Conservation (phyloP, 495 filamentous ascomycete species). For the Penicillium atrosanguineum region DNA sequence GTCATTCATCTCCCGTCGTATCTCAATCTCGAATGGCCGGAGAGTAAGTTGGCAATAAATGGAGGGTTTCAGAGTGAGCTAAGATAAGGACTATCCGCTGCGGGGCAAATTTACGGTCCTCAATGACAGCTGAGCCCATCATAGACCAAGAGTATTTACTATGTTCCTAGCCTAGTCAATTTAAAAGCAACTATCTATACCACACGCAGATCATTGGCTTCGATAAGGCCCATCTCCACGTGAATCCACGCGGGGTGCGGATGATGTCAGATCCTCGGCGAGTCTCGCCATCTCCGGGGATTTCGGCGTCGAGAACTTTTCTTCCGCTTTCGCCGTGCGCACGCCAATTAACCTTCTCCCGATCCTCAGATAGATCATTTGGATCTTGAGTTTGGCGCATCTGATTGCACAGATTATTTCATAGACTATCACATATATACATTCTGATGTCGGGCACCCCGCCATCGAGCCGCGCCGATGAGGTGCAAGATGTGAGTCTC, state of each 20-base stretch:
- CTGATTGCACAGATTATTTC: neutral
- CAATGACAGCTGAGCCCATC: neutral
- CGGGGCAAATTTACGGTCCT: neutral
- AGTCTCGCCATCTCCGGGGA: conserved; percentile 32
- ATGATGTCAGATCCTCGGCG: conserved; percentile 35
- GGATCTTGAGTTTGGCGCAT: neutral
- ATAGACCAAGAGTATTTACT: neutral
- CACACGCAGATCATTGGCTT: neutral
- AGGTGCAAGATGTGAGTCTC: conserved; percentile 44
- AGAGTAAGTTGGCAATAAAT: neutral
- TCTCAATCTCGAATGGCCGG: too few species aligned
- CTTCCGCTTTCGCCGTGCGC: neutral
- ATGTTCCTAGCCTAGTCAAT: neutral
- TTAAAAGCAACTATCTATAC: too few species aligned
- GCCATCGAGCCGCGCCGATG: conserved; percentile 36
- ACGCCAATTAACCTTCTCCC: conserved; percentile 1
- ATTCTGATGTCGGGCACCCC: conserved; percentile 26
- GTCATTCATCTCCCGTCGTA: too few species aligned
- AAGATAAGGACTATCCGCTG: conserved; percentile 3
- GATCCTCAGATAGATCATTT: neutral
- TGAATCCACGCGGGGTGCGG: neutral
- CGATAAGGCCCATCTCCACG: neutral
- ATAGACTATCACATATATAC: neutral
- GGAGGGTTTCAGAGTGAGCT: neutral
- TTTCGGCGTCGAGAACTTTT: conserved; percentile 21